phyloP scores from a whole-genome alignment of 371 early-diverging fungal species.

The Mucor indicus region DNA sequence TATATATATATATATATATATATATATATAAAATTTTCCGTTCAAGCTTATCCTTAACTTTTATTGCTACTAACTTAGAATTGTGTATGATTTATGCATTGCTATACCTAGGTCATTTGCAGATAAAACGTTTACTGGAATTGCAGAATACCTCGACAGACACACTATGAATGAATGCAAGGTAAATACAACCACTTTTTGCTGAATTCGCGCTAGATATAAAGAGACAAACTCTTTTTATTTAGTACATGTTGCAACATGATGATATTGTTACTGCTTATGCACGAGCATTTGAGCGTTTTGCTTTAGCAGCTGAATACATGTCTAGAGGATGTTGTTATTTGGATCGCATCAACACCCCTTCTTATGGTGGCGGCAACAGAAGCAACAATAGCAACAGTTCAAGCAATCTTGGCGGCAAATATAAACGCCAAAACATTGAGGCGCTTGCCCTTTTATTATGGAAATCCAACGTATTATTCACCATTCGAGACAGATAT shows the following conservation, averaged over 20 bases:
- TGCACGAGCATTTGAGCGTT: slow-evolving; percentile 70
- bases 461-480: slow-evolving; percentile 72
- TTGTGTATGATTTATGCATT: slow-evolving; percentile 65
- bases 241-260: slow-evolving; percentile 54
- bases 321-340: slow-evolving; percentile 71
- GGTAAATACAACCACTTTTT: slow-evolving; percentile 30
- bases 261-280: slow-evolving; percentile 75
- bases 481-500: slow-evolving; percentile 56
- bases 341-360: slow-evolving; percentile 63
- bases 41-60: background rate
- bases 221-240: background rate
- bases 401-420: slow-evolving; percentile 30
- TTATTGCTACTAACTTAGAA: slow-evolving; percentile 11
- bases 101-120: slow-evolving; percentile 72
- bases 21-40: background rate
- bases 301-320: slow-evolving; percentile 61
- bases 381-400: slow-evolving; percentile 38
- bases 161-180: slow-evolving; percentile 54
- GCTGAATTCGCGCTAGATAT: background rate
- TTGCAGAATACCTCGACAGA: slow-evolving; percentile 65
- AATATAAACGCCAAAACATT: slow-evolving; percentile 62
- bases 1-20: background rate
- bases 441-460: slow-evolving; percentile 71
- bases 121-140: slow-evolving; percentile 65
- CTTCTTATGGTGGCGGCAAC: slow-evolving; percentile 16